These are phyloP conservation scores for Solanum paucissectum DNA, from an alignment of 257 asterid species.

Conservation along the genomic window DNA sequence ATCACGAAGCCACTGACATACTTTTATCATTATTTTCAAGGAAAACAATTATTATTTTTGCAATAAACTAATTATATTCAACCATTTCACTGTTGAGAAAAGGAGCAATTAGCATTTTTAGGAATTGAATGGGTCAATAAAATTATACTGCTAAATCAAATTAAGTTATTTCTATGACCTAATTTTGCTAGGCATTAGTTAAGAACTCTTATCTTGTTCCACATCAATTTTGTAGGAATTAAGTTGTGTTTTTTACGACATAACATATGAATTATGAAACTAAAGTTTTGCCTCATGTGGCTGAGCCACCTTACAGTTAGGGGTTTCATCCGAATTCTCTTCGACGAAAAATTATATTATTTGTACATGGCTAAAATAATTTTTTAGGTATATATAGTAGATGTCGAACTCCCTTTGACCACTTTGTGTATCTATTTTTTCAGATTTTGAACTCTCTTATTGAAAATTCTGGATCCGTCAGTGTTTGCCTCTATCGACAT, in stretches of 20 bases:
- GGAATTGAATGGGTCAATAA: neutral
- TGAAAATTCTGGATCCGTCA: no score
- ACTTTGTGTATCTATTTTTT: no score
- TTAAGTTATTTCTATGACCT: neutral
- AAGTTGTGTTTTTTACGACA: neutral
- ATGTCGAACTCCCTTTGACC: no score
- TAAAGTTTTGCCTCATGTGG: no score
- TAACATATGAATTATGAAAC: neutral
- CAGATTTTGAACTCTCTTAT: no score
- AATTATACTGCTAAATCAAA: no score
- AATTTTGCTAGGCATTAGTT: neutral
- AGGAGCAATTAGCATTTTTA: neutral
- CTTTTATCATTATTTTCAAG: neutral
- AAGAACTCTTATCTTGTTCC: neutral
- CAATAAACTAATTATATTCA: neutral
- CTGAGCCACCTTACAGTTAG: no score
- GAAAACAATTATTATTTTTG: neutral
- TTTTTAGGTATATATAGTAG: no score
- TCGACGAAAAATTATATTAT: no score
- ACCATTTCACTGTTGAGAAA: neutral
- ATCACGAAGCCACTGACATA: neutral
- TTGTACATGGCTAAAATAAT: no score
- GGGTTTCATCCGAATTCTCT: no score
- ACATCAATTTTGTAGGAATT: neutral
- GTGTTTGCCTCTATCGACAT: rapidly evolving